Percentiles rank a stretch among this genome's conserved stretches.
These are phyloP conservation scores for Papiliotrema laurentii DNA, from an alignment of 1,284 basidiomycete genomes.

Conservation along the genomic window DNA sequence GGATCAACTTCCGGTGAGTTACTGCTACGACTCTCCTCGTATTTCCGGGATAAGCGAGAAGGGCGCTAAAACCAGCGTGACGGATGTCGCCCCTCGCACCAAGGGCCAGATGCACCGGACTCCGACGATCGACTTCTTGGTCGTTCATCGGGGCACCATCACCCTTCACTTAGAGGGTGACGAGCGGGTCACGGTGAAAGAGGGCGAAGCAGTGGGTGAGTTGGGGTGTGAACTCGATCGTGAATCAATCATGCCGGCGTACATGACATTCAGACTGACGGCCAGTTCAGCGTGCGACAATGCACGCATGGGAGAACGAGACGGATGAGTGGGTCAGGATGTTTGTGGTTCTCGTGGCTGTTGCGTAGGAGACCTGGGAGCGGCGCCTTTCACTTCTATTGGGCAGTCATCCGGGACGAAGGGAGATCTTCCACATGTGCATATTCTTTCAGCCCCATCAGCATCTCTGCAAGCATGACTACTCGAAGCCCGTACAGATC, in stretches of 20 bases:
- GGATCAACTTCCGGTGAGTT: constrained; percentile 8
- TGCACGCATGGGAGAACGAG: constrained; percentile 13
- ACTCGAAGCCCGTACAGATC: too few relatives aligned
- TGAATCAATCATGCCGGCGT: neutral
- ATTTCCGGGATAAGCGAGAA: neutral
- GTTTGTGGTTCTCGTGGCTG: constrained; percentile 11
- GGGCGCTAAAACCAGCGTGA: constrained; percentile 4
- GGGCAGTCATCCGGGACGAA: too few relatives aligned
- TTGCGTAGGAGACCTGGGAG: too few relatives aligned
- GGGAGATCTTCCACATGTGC: too few relatives aligned
- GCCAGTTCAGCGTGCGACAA: constrained; percentile 9
- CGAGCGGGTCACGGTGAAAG: constrained; percentile 4
- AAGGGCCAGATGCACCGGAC: constrained; percentile 11
- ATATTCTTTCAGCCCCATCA: too few relatives aligned
- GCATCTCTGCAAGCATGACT: too few relatives aligned
- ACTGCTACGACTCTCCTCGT: neutral
- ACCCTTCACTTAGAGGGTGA: constrained; percentile 12
- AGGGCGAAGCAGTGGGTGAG: constrained; percentile 12
- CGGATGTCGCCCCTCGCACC: constrained; percentile 9
- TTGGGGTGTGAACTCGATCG: neutral
- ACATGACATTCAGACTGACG: neutral
- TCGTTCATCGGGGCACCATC: constrained; percentile 9
- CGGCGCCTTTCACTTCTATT: too few relatives aligned
- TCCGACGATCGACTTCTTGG: constrained; percentile 9
- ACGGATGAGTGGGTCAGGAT: constrained; percentile 13